Base-by-base conservation (phyloP, 2,329 filamentous ascomycete genomes). In the Chaetomiaceae sp. region DNA sequence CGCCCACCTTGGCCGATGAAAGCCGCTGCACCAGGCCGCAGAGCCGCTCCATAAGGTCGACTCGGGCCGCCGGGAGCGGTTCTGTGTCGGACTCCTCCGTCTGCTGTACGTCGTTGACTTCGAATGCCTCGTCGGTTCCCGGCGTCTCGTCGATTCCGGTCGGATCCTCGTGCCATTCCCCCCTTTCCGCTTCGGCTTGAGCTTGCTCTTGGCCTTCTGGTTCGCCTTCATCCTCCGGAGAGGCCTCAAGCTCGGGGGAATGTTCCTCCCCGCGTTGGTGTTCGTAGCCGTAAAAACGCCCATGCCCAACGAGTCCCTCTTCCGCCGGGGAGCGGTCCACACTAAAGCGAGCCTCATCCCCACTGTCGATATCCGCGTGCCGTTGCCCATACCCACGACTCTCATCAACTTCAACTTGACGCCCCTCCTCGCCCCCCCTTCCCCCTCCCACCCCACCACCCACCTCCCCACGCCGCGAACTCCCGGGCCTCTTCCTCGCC, bases 1-100 rank as follows among this genome's bases (percentile, higher is more conserved):
- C 51, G 29, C 55, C 50, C 11, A 59, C 54, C 29, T 61, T 51
- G 18, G 58, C 56, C 42, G 58, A 29, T 4, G 56, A 59, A 7
- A 72, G 57, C 35, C 65, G 64, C 41, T 66, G 61, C n/a, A 68
- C 60, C 18, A 72, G 50, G 35, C 64, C 62, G 38, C 57, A 58
- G 14, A 72, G 61, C 26, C 69, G 65, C 51, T 70, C 66, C 24
- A 75, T 68, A 43, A 79, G 67, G 19, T 70, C 67, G 50, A 75
- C 68, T 46, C 65, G 67, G 58, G 34, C 46, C 18, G 40, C 41
- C 3, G 48, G 45, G 17, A 45, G 40, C 64, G 65, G 49, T 66
- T 66, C 36, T 62, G 61, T 15, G 61, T 55, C 43, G 18, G 27
- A 22, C 65, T 65, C 35, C 62, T 19, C 61, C 37, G 62, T 45